Evolutionary conservation across 2,329 filamentous ascomycete genomes (phyloP).

Genomic region (Rhytidhysteron rufulum): DNA sequence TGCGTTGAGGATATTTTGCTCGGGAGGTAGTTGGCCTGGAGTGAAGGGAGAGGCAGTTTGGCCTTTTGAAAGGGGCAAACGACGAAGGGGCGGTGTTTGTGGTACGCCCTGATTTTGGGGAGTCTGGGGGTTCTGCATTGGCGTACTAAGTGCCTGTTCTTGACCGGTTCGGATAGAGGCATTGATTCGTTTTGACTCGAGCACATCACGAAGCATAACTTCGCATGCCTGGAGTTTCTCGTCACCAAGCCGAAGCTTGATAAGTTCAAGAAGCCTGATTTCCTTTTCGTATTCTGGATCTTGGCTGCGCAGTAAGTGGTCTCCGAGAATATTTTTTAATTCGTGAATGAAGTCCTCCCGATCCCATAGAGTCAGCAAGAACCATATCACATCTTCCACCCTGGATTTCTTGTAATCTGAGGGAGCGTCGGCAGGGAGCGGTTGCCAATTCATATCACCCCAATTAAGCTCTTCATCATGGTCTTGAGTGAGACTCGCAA

Average conservation of each 20-base stretch:
- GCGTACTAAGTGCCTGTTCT: conserved; percentile 16
- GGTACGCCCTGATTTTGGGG: conserved; percentile 9
- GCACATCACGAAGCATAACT: conserved; percentile 93
- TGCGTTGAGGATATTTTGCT: conserved; percentile 56
- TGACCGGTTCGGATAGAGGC: conserved; percentile 51
- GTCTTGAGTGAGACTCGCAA: conserved; percentile 51
- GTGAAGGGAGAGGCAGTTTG: conserved; percentile 5
- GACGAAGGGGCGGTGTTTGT: conserved; percentile 21
- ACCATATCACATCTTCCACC: conserved; percentile 86
- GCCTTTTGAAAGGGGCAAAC: conserved; percentile 1
- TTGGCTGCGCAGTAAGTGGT: conserved; percentile 66
- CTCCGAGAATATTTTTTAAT: conserved; percentile 83
- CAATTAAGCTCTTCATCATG: conserved; percentile 69
- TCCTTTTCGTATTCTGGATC: conserved; percentile 69
- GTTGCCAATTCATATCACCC: conserved; percentile 90
- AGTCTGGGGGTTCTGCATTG: conserved; percentile 14
- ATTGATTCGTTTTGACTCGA: conserved; percentile 76
- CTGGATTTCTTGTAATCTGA: conserved; percentile 85
- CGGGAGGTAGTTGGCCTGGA: conserved; percentile 24
- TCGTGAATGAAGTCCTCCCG: conserved; percentile 94
- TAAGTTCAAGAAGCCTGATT: conserved; percentile 73
- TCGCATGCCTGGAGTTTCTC: conserved; percentile 85
- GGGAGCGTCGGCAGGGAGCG: conserved; percentile 88
- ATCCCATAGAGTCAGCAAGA: conserved; percentile 82
- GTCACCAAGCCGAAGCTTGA: conserved; percentile 87